These are phyloP conservation scores for Sporormia fimetaria DNA, from an alignment of 495 filamentous ascomycete species.

Conservation along the genomic window DNA sequence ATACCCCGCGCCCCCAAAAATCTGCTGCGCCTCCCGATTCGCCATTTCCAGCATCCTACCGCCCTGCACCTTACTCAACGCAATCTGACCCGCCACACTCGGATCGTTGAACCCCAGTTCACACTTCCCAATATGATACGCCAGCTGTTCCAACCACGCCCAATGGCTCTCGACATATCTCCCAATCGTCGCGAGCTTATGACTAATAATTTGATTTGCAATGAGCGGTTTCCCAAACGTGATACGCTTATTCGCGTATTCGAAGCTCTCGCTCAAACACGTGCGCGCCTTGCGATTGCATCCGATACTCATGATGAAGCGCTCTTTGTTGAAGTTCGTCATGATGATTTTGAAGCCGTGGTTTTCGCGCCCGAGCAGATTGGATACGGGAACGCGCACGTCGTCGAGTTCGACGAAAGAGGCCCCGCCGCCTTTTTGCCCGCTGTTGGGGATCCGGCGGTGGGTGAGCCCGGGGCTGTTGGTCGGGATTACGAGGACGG, in stretches of 20 bases:
- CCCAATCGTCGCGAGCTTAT: conserved; percentile 31
- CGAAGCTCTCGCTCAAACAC: conserved; percentile 26
- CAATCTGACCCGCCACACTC: conserved; percentile 32
- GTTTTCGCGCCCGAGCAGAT: conserved; percentile 33
- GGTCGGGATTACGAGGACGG: conserved; percentile 26
- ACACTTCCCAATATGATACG: conserved; percentile 29
- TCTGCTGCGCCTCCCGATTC: conserved; percentile 49
- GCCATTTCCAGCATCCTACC: conserved; percentile 45
- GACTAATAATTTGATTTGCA: conserved; percentile 30
- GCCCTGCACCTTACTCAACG: conserved; percentile 45
- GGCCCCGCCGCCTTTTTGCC: conserved; percentile 32
- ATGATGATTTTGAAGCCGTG: conserved; percentile 35
- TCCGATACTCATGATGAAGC: conserved; percentile 31
- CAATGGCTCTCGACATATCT: conserved; percentile 33
- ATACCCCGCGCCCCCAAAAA: conserved; percentile 48
- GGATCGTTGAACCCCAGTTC: conserved; percentile 30
- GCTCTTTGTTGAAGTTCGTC: conserved; percentile 35
- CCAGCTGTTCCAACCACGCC: conserved; percentile 41
- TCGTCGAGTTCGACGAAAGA: conserved; percentile 32
- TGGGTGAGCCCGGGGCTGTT: conserved; percentile 15
- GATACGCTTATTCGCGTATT: conserved; percentile 31
- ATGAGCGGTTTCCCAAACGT: conserved; percentile 34
- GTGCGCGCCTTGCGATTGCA: conserved; percentile 33
- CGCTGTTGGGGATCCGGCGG: conserved; percentile 25
- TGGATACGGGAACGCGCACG: conserved; percentile 30